These are phyloP conservation scores for Phytophthora pini DNA, from an alignment of 352 stramenopile genomes.

Conservation along the genomic window DNA sequence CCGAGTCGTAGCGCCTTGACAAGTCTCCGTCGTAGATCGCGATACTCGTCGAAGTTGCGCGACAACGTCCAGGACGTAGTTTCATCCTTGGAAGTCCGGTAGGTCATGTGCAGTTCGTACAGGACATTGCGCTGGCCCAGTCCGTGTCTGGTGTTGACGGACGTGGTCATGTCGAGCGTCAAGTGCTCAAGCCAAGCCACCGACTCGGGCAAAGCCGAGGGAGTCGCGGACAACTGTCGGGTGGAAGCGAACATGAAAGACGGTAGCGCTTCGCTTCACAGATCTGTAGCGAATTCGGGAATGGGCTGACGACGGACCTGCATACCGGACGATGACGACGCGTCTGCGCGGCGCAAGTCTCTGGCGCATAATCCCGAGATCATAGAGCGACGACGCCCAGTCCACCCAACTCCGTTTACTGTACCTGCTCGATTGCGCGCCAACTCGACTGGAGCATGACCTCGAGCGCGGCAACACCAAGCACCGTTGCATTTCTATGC, in stretches of 20 bases:
- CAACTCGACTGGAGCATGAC: neutral
- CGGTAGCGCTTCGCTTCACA: slow-evolving; percentile 14
- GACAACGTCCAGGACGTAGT: slow-evolving; percentile 38
- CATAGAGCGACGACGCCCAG: slow-evolving; percentile 2
- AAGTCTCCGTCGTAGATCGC: slow-evolving; percentile 44
- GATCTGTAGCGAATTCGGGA: slow-evolving; percentile 15
- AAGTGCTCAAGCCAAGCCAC: slow-evolving; percentile 41
- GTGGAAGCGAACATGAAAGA: slow-evolving; percentile 26
- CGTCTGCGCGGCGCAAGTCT: neutral
- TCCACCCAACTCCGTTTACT: slow-evolving; percentile 16
- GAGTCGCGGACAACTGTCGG: slow-evolving; percentile 5
- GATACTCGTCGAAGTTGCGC: slow-evolving; percentile 51
- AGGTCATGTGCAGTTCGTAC: slow-evolving; percentile 43
- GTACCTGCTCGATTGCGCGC: slow-evolving; percentile 24
- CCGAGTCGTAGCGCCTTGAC: slow-evolving; percentile 50
- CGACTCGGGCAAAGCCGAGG: slow-evolving; percentile 31
- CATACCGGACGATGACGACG: slow-evolving; percentile 12
- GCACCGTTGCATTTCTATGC: slow-evolving; percentile 16
- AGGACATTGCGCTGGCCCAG: slow-evolving; percentile 34
- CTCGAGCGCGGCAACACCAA: neutral
- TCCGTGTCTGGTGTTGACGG: slow-evolving; percentile 16
- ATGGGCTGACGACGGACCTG: slow-evolving; percentile 11
- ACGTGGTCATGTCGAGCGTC: slow-evolving; percentile 38
- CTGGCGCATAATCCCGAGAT: slow-evolving; percentile 25
- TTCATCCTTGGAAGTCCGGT: slow-evolving; percentile 31